Evolutionary conservation across 306 rosid genomes (phyloP), one percentile per base, ranked within the genome.

Genomic region (Vigna unguiculata): DNA sequence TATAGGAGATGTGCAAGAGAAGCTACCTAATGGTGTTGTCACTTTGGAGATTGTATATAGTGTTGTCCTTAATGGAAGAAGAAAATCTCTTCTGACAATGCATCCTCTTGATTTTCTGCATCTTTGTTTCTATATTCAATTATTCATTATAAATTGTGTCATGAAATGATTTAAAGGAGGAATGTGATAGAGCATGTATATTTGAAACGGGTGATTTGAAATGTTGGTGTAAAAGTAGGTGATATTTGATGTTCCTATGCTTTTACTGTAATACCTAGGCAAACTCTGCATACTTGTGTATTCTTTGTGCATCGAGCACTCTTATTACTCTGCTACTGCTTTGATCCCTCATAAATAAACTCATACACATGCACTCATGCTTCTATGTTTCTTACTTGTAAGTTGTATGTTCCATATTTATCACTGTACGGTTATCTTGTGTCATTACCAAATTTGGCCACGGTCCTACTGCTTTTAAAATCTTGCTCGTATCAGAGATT

Each of bases 341-440:
- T 48, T 47, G 51, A 20, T 28, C 69, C 38, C 49, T 32, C 46
- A 55, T 40, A 55, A 54, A 73, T 59, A 48, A 46, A 74, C 48
- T 45, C 32, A 9, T 17, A 12, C 48, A 28, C 78, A 41, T n/a
- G 69, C 28, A n/a, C 78, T 43, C 17, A 22, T 41, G 13, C 78
- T 41, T 13, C 30, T 5, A 28, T 2, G 30, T 28, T 28, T 28
- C 24, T 22, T 55, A 11, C 16, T 2, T 11, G 8, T 53, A 72
- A 10, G 4, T 2, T 17, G 4, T 53, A 36, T 12, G 30, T 22
- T 58, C 70, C 71, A 47, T 55, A 57, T 34, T 36, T 17, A 17
- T 32, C 16, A 3, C 34, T 46, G 21, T 60, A 45, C 61, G 11
- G 15, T 71, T 32, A 20, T 59, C 45, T 15, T 20, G 43, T 51